Evolutionary conservation across 2,329 filamentous ascomycete genomes (phyloP), one percentile per base, ranked within the genome.

Genomic region (Cytospora schulzeri): DNA sequence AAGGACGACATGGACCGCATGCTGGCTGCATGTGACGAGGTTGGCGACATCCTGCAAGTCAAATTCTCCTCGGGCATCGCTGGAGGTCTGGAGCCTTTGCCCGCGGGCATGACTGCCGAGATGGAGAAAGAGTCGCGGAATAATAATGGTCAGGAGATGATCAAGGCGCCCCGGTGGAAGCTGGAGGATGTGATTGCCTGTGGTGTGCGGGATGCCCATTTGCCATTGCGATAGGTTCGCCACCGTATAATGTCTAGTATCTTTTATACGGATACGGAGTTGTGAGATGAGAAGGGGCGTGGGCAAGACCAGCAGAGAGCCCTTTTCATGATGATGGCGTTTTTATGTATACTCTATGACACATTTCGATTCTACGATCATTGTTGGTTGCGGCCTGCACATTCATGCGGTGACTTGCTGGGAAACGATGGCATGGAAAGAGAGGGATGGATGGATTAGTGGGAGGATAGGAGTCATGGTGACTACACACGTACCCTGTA

Each of bases 1-100:
- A 99, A 99, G 82, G 95, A 99, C 58, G 95, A 99, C 75, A 85
- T 99, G 72, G 95, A 99, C 76, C 88, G 94, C 57, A 81, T 99
- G 65, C 81, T 99, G 58, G 84, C 87, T 5, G 95, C 95, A 19
- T 98, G 94, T 73, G 92, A 98, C 73, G 91, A 98, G 77, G 88
- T 97, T 63, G 93, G 94, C 64, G 92, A 97, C 69, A 85, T 96
- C 26, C 81, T 99, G 63, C 93, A 98, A 78, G 84, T 99, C 74
- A 98, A 97, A 80, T 97, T 96, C 79, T 96, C 93, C n/a, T 96
- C 91, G 17, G 95, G 95, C 70, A 87, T 97, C 72, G 94, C 95
- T 15, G 95, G 95, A 69, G 95, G 95, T 64, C 87, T 91, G 57
- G 85, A 92, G 58, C 89, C 91, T 11, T 82, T 94, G 3, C 88